Base-by-base conservation (phyloP, 352 stramenopile species). In the Pythium sp. region DNA sequence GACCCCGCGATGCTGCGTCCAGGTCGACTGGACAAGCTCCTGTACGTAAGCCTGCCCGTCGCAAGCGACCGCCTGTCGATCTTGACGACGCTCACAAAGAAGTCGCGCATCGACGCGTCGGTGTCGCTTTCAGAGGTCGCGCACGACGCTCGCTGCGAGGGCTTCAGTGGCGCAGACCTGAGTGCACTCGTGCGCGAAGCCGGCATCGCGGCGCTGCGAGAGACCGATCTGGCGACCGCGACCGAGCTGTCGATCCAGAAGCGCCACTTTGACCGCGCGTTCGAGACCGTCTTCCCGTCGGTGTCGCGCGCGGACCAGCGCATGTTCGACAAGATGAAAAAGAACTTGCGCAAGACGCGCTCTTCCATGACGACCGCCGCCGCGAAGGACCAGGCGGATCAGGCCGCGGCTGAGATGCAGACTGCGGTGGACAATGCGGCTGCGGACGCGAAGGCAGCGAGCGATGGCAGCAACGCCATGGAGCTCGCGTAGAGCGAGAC, bases 1-100 rank as follows among this genome's bases (percentile, higher is more conserved):
- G 98, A 99, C 78, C 95, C 97, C 20, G 98, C 98, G 46, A 99
- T 99, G 97, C 84, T 99, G 64, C 87, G 98, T 68, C 98, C 98
- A 59, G 97, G 97, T 5, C 93, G 98, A 46, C 82, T 99, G 9
- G 98, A 99, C 76, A 99, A 99, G 73, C 81, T 99, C 15, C 79
- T 99, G 0, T 99, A 99, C 78, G 97, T 99, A 56, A 96, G 97
- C 24, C 81, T 99, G 58, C 98, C 98, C 0, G 81, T 81, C 20
- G 77, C 92, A 1, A 78, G 55, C 20, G 87, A 90, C 32, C 85
- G 87, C 20, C 70, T 84, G 34, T 72, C 85, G 69, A 99, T 99
- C 75, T 81, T 99, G 32, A 89, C 78, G 62, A 98, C 95, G 9
- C 70, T 98, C 38, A 90, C 91, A 8, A 84, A 74, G 22, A 94